phyloP scores from a whole-genome alignment of 2,329 filamentous ascomycete genomes.

The Fusarium mexicanum region DNA sequence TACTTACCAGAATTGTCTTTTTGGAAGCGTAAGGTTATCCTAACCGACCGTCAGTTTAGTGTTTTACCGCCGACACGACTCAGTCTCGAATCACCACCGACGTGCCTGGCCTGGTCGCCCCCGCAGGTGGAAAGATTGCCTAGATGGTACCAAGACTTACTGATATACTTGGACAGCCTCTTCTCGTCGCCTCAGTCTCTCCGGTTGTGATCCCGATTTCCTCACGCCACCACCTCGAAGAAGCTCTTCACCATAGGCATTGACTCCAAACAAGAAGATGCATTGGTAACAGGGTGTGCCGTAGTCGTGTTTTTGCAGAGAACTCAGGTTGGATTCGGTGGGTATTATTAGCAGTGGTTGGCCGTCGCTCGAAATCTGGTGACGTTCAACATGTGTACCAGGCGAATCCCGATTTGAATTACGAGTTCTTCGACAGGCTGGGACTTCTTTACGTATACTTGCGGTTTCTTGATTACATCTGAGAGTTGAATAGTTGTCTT shows the following conservation, averaged over 20 bases:
- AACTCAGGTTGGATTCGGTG: accelerated
- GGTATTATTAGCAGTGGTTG: not conserved
- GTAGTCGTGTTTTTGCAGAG: not conserved
- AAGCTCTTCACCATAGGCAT: not conserved
- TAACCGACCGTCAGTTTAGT: not conserved
- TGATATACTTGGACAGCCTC: not conserved
- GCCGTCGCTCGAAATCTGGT: not conserved
- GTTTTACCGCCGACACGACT: not conserved
- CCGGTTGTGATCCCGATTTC: not conserved
- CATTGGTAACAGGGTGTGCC: not conserved
- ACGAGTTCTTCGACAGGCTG: not conserved
- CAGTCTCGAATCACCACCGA: not conserved
- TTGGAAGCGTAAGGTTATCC: not conserved
- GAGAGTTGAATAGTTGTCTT: not conserved
- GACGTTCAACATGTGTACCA: not conserved
- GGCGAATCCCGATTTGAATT: not conserved
- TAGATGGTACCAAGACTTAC: not conserved
- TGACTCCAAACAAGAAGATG: not conserved
- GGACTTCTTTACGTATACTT: accelerated
- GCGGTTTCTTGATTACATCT: not conserved
- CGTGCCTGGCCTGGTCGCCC: not conserved
- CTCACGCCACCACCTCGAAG: not conserved
- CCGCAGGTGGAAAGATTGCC: not conserved
- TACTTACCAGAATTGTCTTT: not conserved
- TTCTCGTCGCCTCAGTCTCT: not conserved